These are phyloP conservation scores for Apophysomyces trapeziformis DNA, from an alignment of 371 early-diverging fungal genomes.

Conservation along the genomic window DNA sequence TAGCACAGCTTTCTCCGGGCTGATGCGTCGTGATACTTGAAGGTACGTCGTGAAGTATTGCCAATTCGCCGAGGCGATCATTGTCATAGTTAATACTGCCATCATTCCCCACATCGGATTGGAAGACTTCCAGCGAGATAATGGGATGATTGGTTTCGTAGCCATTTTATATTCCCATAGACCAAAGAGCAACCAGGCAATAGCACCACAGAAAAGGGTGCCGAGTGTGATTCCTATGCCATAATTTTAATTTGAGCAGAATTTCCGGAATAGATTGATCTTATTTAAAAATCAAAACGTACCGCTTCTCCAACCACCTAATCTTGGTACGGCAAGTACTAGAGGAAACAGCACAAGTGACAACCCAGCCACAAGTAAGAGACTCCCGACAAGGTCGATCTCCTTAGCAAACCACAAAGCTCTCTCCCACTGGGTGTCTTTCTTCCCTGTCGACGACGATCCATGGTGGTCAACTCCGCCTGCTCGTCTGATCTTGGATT, in stretches of 20 bases:
- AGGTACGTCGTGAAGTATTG: slow-evolving; percentile 48
- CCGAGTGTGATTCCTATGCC: not conserved
- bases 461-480: not conserved
- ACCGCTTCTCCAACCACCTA: slow-evolving; percentile 23
- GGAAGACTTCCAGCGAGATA: slow-evolving; percentile 44
- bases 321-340: slow-evolving; percentile 15
- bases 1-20: slow-evolving; percentile 21
- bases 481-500: not conserved
- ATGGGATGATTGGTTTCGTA: slow-evolving; percentile 48
- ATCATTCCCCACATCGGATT: slow-evolving; percentile 50
- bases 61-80: slow-evolving; percentile 46
- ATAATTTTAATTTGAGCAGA: not conserved
- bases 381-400: slow-evolving; percentile 22
- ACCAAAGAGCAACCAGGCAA: slow-evolving; percentile 28
- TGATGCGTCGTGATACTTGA: slow-evolving; percentile 45
- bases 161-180: slow-evolving; percentile 50
- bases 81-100: slow-evolving; percentile 41
- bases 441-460: not conserved
- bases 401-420: slow-evolving; percentile 6
- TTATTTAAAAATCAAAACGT: not conserved
- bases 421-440: not conserved
- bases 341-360: slow-evolving; percentile 23
- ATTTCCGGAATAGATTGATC: not conserved
- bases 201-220: not conserved
- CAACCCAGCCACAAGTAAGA: slow-evolving; percentile 21